Percentiles rank a stretch among this genome's conserved stretches.
Evolutionary conservation across 345 rosid genomes (phyloP).

Genomic region (Eucalyptus microcorys): DNA sequence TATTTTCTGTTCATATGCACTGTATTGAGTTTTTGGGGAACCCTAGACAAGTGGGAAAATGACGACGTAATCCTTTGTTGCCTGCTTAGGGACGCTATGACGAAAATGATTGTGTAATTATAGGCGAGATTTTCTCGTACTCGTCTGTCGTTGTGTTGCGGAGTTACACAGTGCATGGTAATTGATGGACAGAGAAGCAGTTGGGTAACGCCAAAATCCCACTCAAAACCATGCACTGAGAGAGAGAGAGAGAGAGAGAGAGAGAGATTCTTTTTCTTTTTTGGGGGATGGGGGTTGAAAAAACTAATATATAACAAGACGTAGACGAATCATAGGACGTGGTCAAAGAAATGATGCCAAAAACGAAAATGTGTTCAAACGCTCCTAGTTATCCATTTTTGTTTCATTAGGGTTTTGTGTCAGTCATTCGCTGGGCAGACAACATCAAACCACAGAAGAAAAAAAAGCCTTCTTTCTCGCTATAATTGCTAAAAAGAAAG

Average conservation of each 20-base stretch:
- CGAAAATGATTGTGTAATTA: background rate
- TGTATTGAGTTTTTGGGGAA: background rate
- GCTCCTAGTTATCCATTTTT: background rate
- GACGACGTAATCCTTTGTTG: background rate
- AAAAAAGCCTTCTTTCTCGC: background rate
- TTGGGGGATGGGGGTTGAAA: background rate
- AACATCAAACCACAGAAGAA: background rate
- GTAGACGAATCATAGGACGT: background rate
- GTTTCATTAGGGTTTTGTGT: background rate
- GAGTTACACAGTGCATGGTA: background rate
- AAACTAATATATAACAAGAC: background rate
- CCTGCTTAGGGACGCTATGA: background rate
- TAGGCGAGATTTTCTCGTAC: background rate
- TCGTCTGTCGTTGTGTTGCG: background rate
- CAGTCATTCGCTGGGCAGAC: background rate
- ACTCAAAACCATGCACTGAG: slow-evolving; percentile 43
- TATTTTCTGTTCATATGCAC: background rate
- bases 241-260: background rate
- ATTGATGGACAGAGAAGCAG: background rate
- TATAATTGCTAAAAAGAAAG: background rate
- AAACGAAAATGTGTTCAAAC: background rate
- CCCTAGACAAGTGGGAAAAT: background rate
- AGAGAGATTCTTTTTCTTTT: background rate
- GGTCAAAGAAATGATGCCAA: background rate
- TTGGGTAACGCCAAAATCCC: slow-evolving; percentile 31